A percentile compares a stretch with the other conserved stretches of the same genome.
These are phyloP conservation scores for Dalbergia oliveri DNA, from an alignment of 306 rosid species.

Conservation along the genomic window DNA sequence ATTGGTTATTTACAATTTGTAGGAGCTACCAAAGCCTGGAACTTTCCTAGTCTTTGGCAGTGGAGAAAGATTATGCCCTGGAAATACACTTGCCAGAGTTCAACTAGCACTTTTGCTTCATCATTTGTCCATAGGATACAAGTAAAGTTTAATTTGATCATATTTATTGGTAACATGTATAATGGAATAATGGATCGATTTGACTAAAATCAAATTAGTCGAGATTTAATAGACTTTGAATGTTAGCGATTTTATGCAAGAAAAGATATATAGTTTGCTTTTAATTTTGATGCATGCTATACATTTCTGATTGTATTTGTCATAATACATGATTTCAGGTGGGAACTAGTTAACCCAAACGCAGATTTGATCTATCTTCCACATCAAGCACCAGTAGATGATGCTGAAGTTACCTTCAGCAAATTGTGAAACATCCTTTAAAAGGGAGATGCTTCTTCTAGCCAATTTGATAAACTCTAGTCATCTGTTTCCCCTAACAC, in stretches of 20 bases:
- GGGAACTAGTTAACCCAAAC: conserved; percentile 56
- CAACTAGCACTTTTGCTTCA: conserved; percentile 56
- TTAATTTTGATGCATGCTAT: neutral
- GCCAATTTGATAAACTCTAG: no score
- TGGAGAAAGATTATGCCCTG: conserved; percentile 56
- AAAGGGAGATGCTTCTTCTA: neutral
- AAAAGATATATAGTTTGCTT: no score
- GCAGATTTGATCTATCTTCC: conserved; percentile 49
- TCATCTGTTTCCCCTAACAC: no score
- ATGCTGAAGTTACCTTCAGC: conserved; percentile 46
- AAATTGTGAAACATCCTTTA: conserved; percentile 29
- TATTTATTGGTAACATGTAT: neutral
- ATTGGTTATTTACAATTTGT: neutral
- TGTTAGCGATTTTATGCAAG: no score
- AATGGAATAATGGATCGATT: neutral
- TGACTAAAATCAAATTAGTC: no score
- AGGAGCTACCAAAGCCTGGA: conserved; percentile 47
- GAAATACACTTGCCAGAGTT: conserved; percentile 57
- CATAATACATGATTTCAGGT: conserved; percentile 25
- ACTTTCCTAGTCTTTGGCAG: conserved; percentile 54
- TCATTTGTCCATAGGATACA: conserved; percentile 56
- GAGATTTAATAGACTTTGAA: no score
- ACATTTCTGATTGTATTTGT: neutral
- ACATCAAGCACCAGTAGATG: conserved; percentile 50
- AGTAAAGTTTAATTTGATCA: conserved; percentile 39